Conservation (phyloP, 2,329 filamentous ascomycete genomes). For the Aciculosporium take region DNA sequence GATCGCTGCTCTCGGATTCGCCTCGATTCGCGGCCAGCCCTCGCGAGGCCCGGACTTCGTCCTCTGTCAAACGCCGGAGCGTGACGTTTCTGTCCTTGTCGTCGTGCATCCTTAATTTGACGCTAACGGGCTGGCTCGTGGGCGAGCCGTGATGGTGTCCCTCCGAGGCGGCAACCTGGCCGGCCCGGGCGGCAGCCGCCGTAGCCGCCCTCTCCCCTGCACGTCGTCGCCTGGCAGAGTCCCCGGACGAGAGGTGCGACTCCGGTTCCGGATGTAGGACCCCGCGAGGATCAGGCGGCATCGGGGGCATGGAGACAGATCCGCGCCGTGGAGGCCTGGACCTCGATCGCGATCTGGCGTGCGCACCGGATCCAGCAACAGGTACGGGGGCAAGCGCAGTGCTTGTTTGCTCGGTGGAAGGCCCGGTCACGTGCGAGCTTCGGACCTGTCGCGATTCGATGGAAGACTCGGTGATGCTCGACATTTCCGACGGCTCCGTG, state of each 20-base stretch:
- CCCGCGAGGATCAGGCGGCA: constrained; percentile 39
- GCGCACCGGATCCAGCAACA: constrained; percentile 12
- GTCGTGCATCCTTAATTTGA: constrained; percentile 46
- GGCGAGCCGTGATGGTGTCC: constrained; percentile 27
- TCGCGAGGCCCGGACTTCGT: constrained; percentile 35
- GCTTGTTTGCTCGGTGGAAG: constrained; percentile 9
- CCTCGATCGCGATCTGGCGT: constrained; percentile 21
- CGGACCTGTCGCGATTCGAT: constrained; percentile 17
- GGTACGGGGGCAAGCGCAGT: constrained; percentile 9
- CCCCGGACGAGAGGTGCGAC: constrained; percentile 18
- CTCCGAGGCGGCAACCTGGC: constrained; percentile 27
- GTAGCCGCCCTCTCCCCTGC: constrained; percentile 32
- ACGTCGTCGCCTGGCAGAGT: constrained; percentile 32
- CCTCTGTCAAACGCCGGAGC: constrained; percentile 44
- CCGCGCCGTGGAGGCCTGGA: constrained; percentile 25
- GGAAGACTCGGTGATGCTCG: constrained; percentile 23
- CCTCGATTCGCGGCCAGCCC: constrained; percentile 27
- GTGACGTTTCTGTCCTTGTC: constrained; percentile 48
- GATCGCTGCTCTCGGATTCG: constrained; percentile 40
- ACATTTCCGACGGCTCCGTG: constrained; percentile 16
- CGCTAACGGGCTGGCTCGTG: constrained; percentile 35
- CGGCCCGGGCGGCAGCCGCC: constrained; percentile 32
- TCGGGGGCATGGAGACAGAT: constrained; percentile 36
- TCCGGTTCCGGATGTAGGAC: constrained; percentile 19
- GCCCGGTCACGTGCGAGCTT: constrained; percentile 13